Base-by-base conservation (phyloP, 495 filamentous ascomycete genomes). In the Podospora didyma region DNA sequence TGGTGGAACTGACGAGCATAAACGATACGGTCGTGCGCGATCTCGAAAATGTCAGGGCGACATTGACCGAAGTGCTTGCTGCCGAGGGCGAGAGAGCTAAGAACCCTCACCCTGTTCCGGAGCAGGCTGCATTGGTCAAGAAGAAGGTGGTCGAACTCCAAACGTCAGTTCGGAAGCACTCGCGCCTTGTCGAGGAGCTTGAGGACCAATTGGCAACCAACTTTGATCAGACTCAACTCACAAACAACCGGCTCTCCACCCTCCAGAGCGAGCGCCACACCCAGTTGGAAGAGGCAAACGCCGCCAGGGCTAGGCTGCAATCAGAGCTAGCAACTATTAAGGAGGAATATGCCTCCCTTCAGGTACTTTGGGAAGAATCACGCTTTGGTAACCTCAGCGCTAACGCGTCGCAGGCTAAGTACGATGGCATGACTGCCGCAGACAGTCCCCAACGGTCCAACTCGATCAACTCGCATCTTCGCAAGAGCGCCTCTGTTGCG, bases 161-260 rank as follows among this genome's bases (percentile, higher is more conserved):
- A 58, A 73, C 73, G 51, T 83, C 80, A 65, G 83, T 82, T 67
- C 80, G 90, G 73, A 95, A 94, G 77, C 93, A 92, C 70, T 88
- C 88, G 16, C 85, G 89, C 45, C 76, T 99, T 9, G 88, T 97
- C 7, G 91, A 97, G 65, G 94, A 97, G 72, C 85, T 99, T 17
- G 94, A 99, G 70, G 92, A 99, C 58, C 93, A 99, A 64, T 83
- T 99, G n/a, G 87, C 89, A 58, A 90, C 79, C 67, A 96, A 90
- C 72, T 98, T 88, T 68, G 94, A 98, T 56, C 90, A 96, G 65
- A 90, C 93, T 61, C 89, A 96, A 58, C 75, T 83, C n/a, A 81
- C 82, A 9, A 93, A 90, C 70, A 89, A 93, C 62, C 89, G 66
- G 66, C 82, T 77, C 75, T 92, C 72, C 65, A 86, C 70, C 59